A percentile compares a stretch with the other conserved stretches of the same genome.
phyloP scores from a whole-genome alignment of 495 filamentous ascomycete species.

The Diplogelasinospora grovesii region DNA sequence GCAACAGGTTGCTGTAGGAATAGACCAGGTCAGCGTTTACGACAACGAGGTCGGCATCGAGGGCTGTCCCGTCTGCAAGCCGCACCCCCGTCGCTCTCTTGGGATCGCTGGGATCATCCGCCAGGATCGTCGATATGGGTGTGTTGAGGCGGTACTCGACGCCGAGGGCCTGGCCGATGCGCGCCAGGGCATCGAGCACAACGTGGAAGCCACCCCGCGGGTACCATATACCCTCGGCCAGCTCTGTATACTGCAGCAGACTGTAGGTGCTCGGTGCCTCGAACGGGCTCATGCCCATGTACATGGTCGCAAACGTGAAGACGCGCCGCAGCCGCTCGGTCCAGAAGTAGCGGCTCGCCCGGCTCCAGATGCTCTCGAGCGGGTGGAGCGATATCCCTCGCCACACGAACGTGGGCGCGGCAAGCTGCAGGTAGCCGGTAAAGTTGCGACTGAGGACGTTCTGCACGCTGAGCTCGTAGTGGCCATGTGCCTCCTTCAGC shows the following conservation, averaged over 20 bases:
- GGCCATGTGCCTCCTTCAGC: slow-evolving; percentile 53
- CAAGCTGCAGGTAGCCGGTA: slow-evolving; percentile 45
- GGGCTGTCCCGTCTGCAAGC: slow-evolving; percentile 42
- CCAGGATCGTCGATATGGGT: slow-evolving; percentile 43
- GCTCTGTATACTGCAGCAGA: slow-evolving; percentile 64
- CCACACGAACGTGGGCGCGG: slow-evolving; percentile 43
- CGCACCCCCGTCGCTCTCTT: slow-evolving; percentile 46
- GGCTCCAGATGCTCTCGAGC: slow-evolving; percentile 55
- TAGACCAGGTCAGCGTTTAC: slow-evolving; percentile 66
- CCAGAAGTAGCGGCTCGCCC: slow-evolving; percentile 56
- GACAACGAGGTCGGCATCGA: slow-evolving; percentile 55
- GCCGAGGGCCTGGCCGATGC: slow-evolving; percentile 48
- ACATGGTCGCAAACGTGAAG: slow-evolving; percentile 72
- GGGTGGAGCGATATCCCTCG: slow-evolving; percentile 54
- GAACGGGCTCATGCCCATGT: slow-evolving; percentile 70
- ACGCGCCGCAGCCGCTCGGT: slow-evolving; percentile 58
- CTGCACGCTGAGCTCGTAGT: slow-evolving; percentile 56
- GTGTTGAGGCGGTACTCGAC: slow-evolving; percentile 51
- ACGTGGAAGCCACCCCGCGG: slow-evolving; percentile 60
- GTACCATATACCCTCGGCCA: slow-evolving; percentile 70
- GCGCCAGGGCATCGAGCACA: slow-evolving; percentile 49
- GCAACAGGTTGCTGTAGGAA: slow-evolving; percentile 59
- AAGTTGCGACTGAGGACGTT: slow-evolving; percentile 61
- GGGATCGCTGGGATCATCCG: slow-evolving; percentile 29
- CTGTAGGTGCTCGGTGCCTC: slow-evolving; percentile 67